Percentiles rank a stretch among this genome's conserved stretches.
These are phyloP conservation scores for Fennellomyces sp. DNA, from an alignment of 371 early-diverging fungal species.

Conservation along the genomic window DNA sequence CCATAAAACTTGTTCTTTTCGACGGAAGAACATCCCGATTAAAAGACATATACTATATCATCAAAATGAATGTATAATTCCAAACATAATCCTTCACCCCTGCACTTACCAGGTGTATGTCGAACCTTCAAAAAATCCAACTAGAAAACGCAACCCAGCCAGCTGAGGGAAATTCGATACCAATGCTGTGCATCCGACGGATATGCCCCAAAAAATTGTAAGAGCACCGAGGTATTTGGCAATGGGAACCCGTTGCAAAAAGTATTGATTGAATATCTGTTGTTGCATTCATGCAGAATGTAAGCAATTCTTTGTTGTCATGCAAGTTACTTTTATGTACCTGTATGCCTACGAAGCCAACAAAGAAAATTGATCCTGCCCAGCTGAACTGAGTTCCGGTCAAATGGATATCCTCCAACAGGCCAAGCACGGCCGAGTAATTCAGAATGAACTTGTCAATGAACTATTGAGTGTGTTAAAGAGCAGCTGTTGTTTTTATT, in stretches of 20 bases:
- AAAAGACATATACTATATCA: conserved; percentile 7
- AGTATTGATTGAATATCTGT: conserved; percentile 25
- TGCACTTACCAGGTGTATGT: no score
- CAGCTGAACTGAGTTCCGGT: conserved; percentile 13
- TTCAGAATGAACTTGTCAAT: neutral
- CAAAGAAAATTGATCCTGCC: conserved; percentile 24
- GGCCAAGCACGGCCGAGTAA: conserved; percentile 10
- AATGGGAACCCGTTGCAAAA: conserved; percentile 24
- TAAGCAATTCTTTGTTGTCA: neutral
- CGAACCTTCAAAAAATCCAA: conserved; percentile 33
- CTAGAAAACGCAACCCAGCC: conserved; percentile 23
- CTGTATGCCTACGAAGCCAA: conserved; percentile 24
- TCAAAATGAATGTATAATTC: conserved; percentile 9
- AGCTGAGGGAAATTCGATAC: conserved; percentile 20
- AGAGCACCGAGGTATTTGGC: conserved; percentile 20
- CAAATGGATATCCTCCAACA: conserved; percentile 17
- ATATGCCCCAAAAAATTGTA: conserved; percentile 23
- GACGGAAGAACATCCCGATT: conserved; percentile 19
- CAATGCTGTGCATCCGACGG: conserved; percentile 13
- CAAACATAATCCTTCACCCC: no score
- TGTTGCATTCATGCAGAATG: neutral
- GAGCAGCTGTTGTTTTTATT: no score
- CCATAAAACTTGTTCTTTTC: conserved; percentile 20
- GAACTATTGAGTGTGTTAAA: neutral
- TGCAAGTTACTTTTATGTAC: neutral